Evolutionary conservation across 2,329 filamentous ascomycete genomes (phyloP).

Genomic region (Leptographium procerum): DNA sequence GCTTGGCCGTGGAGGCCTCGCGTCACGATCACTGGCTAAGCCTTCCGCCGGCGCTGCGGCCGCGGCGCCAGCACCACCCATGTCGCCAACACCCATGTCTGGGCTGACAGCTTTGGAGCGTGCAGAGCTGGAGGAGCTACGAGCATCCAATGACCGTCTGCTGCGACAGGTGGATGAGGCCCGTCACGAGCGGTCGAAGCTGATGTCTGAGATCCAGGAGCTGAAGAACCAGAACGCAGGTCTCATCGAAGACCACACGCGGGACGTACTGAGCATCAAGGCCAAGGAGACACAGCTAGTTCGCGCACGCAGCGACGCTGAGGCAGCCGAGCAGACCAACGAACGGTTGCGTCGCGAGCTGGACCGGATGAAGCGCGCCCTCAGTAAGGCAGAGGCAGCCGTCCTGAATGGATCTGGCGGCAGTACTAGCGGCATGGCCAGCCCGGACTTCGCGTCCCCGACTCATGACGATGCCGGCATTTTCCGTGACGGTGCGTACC

Average conservation of each 20-base stretch:
- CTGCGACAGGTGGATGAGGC: slow-evolving; percentile 67
- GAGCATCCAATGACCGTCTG: slow-evolving; percentile 70
- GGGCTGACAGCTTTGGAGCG: slow-evolving; percentile 71
- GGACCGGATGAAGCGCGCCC: slow-evolving; percentile 83
- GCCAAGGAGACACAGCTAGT: slow-evolving; percentile 97
- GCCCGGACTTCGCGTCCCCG: slow-evolving; percentile 34
- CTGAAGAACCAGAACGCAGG: slow-evolving; percentile 95
- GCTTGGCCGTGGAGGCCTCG: slow-evolving; percentile 68
- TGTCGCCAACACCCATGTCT: slow-evolving; percentile 47
- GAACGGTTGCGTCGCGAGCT: slow-evolving; percentile 79
- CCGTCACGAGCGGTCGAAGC: slow-evolving; percentile 67
- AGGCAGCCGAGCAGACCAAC: slow-evolving; percentile 76
- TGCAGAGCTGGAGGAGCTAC: slow-evolving; percentile 84
- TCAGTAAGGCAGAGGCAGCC: slow-evolving; percentile 46
- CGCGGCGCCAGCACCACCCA: slow-evolving; percentile 41
- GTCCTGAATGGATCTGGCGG: slow-evolving; percentile 14
- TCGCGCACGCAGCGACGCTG: slow-evolving; percentile 77
- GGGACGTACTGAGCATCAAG: slow-evolving; percentile 91
- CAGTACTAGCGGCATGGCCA: slow-evolving; percentile 14
- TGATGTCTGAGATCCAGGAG: slow-evolving; percentile 81
- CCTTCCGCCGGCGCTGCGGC: slow-evolving; percentile 43
- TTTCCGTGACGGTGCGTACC: slow-evolving; percentile 40
- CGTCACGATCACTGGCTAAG: slow-evolving; percentile 75
- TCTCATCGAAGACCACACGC: slow-evolving; percentile 91
- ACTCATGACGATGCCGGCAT: slow-evolving; percentile 48